Conservation (phyloP, 1,139 yeast genomes). For the Scheffersomyces stambukii region DNA sequence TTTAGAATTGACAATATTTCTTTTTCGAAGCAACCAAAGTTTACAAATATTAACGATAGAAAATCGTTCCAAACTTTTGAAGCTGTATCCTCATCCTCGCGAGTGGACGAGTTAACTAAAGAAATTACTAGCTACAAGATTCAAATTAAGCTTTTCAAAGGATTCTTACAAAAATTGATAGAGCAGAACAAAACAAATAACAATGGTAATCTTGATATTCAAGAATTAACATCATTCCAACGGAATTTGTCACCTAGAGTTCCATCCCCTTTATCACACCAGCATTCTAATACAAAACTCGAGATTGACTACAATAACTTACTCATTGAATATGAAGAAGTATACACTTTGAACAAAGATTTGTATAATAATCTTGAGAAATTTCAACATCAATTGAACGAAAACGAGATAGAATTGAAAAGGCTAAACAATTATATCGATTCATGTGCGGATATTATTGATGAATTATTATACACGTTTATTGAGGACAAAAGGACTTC, state of each 20-base stretch:
- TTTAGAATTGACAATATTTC: too few relatives aligned
- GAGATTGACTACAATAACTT: conserved; percentile 17
- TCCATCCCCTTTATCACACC: conserved; percentile 13
- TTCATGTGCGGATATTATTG: conserved; percentile 14
- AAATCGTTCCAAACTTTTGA: too few relatives aligned
- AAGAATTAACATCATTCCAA: neutral
- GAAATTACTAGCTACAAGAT: conserved; percentile 41
- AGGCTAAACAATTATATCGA: conserved; percentile 14
- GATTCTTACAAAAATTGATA: conserved; percentile 35
- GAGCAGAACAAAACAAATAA: conserved; percentile 18
- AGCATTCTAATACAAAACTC: too few relatives aligned
- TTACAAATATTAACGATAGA: too few relatives aligned
- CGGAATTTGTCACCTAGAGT: too few relatives aligned
- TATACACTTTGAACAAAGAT: conserved; percentile 34
- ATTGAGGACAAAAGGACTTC: conserved; percentile 18
- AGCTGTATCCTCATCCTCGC: conserved; percentile 12
- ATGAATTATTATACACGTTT: conserved; percentile 20
- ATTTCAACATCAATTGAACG: conserved; percentile 27
- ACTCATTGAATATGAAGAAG: conserved; percentile 31
- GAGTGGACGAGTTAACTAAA: conserved; percentile 32
- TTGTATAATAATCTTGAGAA: conserved; percentile 33
- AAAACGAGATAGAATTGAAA: conserved; percentile 20
- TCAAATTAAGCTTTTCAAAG: conserved; percentile 40
- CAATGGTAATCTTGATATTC: conserved; percentile 2
- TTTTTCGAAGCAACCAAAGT: too few relatives aligned